Evolutionary conservation across 2,329 filamentous ascomycete genomes (phyloP).

Genomic region (Colletotrichum lini): DNA sequence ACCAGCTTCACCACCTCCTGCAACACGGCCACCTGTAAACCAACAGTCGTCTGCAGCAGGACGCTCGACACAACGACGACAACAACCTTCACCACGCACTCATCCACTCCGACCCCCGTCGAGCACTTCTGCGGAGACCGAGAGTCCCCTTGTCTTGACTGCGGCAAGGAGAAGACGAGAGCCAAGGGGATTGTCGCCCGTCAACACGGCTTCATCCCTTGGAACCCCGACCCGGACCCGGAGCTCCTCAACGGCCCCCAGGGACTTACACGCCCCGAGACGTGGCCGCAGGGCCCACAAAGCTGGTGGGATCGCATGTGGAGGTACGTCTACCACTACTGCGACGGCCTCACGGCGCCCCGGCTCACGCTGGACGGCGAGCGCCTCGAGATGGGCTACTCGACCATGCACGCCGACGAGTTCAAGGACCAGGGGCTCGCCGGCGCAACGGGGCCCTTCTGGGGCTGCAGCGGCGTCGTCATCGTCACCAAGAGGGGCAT

Average conservation of each 20-base stretch:
- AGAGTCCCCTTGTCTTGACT: background rate
- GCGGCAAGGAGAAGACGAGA: background rate
- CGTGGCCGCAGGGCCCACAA: conserved; percentile 45
- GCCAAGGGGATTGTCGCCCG: conserved; percentile 3
- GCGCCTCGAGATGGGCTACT: conserved; percentile 8
- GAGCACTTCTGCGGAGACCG: conserved; percentile 13
- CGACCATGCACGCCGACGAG: conserved; percentile 23
- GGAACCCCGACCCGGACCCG: conserved; percentile 1
- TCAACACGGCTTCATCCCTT: background rate
- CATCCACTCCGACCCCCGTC: background rate
- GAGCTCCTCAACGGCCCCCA: background rate
- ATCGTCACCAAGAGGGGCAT: conserved; percentile 29
- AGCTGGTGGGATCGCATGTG: conserved; percentile 55
- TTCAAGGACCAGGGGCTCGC: background rate
- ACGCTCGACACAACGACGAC: conserved; percentile 18
- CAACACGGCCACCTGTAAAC: conserved; percentile 24
- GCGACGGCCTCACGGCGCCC: conserved; percentile 1
- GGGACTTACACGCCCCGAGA: conserved; percentile 6
- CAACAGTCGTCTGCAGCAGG: conserved; percentile 29
- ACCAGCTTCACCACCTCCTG: conserved; percentile 29
- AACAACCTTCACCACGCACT: conserved; percentile 21
- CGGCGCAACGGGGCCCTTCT: conserved; percentile 32
- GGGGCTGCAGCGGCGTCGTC: conserved; percentile 36
- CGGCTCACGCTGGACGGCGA: background rate
- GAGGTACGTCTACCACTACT: conserved; percentile 48